Conservation (phyloP, 176 grass and related monocot genomes). For the Tuctoria greenei region DNA sequence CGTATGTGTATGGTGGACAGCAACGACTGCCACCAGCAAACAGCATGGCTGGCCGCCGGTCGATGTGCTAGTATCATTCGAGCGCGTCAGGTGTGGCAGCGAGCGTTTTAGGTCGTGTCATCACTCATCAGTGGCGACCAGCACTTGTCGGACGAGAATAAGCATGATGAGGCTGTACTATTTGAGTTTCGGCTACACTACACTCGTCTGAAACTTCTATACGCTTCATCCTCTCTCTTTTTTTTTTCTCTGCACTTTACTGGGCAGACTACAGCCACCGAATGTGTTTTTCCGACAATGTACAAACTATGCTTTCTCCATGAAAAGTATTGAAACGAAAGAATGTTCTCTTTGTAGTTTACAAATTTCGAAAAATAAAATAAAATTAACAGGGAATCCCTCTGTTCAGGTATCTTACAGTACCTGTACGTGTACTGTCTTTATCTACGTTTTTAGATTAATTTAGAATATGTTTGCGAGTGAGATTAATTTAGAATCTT, state of each 20-base stretch:
- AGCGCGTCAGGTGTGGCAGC: constrained; percentile 7
- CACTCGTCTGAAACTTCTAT: background rate
- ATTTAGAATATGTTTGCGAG: too few species aligned
- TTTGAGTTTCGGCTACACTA: background rate
- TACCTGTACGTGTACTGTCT: background rate
- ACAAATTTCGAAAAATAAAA: background rate
- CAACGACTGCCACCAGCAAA: background rate
- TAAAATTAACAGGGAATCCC: background rate
- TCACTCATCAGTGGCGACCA: constrained; percentile 17
- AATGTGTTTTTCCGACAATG: background rate
- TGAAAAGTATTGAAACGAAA: background rate
- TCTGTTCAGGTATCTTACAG: background rate
- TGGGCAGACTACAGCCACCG: background rate
- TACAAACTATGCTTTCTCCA: background rate
- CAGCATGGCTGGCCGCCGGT: background rate
- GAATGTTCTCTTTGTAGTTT: background rate
- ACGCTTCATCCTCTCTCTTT: background rate
- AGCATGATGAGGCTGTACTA: background rate
- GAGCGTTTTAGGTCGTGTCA: background rate
- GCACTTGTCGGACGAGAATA: constrained; percentile 10
- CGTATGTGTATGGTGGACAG: background rate
- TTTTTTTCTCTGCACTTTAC: background rate
- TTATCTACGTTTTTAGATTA: background rate
- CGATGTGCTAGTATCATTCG: background rate
- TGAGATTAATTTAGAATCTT: background rate